phyloP scores from a whole-genome alignment of 1,284 basidiomycete species.

The Cerioporus squamosus region DNA sequence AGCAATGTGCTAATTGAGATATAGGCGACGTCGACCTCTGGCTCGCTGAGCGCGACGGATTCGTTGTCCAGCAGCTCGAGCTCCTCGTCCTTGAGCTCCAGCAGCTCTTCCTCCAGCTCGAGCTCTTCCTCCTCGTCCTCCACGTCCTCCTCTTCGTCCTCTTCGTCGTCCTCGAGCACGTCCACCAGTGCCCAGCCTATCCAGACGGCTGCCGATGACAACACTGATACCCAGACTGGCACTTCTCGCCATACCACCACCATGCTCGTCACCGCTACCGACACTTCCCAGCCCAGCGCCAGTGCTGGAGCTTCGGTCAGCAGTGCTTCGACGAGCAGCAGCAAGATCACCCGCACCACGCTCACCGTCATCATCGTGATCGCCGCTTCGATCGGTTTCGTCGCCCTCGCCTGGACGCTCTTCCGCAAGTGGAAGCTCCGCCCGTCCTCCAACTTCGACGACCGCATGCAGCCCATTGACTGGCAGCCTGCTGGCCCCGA shows the following conservation, averaged over 20 bases:
- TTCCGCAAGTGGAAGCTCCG: conserved; percentile 93
- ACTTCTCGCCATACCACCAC: conserved; percentile 11
- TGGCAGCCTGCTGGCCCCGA: conserved; percentile 69
- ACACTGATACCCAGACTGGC: conserved; percentile 21
- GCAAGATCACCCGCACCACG: conserved; percentile 52
- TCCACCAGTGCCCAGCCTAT: conserved; percentile 24
- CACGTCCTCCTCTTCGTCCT: conserved; percentile 8
- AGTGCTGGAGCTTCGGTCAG: conserved; percentile 17
- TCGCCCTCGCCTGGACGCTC: conserved; percentile 80
- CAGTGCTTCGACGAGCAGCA: conserved; percentile 16
- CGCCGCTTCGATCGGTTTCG: conserved; percentile 68
- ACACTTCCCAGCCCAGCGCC: conserved; percentile 13
- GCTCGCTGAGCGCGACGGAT: conserved; percentile 18
- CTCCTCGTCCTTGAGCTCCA: background rate
- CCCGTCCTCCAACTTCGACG: conserved; percentile 79
- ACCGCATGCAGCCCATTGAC: conserved; percentile 83
- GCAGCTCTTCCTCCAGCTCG: conserved; percentile 26
- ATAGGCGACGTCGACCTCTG: conserved; percentile 20
- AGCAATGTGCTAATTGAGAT: no score
- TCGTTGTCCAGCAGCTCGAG: background rate
- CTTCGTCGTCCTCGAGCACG: conserved; percentile 9
- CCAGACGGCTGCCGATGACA: conserved; percentile 7
- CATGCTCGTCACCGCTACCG: conserved; percentile 23
- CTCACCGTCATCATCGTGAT: conserved; percentile 76
- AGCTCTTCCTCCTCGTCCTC: conserved; percentile 17